These are phyloP conservation scores for Blastobotrys buckinghamii DNA, from an alignment of 1,139 yeast genomes.

Conservation along the genomic window DNA sequence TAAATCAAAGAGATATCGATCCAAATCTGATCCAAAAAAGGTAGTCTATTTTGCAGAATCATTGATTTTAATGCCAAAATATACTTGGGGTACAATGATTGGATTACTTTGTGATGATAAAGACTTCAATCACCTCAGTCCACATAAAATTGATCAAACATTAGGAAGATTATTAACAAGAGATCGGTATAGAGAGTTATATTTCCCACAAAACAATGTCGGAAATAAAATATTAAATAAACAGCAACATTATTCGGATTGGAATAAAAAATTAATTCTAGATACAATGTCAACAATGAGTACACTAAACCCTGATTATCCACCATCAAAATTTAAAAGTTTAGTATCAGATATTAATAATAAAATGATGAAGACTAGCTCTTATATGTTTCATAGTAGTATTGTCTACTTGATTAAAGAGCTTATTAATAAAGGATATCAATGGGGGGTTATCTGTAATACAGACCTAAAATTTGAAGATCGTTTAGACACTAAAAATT, in stretches of 20 bases:
- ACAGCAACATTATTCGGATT: neutral
- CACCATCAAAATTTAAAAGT: neutral
- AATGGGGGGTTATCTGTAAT: slow-evolving; percentile 31
- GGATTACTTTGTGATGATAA: neutral
- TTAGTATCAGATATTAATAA: neutral
- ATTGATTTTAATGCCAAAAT: slow-evolving; percentile 5
- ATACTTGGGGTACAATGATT: slow-evolving; percentile 4
- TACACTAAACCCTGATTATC: neutral
- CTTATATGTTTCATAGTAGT: slow-evolving; percentile 8
- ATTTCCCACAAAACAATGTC: neutral
- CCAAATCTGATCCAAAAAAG: too few relatives aligned
- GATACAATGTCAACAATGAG: neutral
- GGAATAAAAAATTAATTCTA: neutral
- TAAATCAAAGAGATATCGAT: too few relatives aligned
- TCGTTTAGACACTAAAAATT: slow-evolving; percentile 12
- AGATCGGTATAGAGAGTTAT: neutral
- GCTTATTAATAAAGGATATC: slow-evolving; percentile 13
- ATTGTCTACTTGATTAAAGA: slow-evolving; percentile 4
- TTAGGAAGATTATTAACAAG: neutral
- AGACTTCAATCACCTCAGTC: neutral
- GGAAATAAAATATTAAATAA: neutral
- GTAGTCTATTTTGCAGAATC: slow-evolving; percentile 10
- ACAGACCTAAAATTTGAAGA: slow-evolving; percentile 21
- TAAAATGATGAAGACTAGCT: neutral
- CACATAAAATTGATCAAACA: neutral